Conservation (phyloP, 1,284 basidiomycete genomes). For the Lentinus polychrous region DNA sequence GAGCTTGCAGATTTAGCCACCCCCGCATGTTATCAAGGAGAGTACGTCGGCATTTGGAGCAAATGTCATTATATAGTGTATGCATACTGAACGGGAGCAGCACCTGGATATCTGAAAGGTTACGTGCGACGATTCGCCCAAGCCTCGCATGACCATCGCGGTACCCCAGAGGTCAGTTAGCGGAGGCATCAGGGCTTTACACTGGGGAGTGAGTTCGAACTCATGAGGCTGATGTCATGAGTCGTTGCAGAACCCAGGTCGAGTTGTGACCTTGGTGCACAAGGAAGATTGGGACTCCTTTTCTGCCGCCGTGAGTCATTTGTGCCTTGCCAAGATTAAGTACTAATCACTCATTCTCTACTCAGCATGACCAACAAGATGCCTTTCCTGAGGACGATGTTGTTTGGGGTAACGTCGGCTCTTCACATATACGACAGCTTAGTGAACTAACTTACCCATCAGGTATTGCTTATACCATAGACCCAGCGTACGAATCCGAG, state of each 20-base stretch:
- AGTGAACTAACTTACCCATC: neutral
- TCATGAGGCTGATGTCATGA: slow-evolving; percentile 1
- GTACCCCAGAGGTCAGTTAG: slow-evolving; percentile 61
- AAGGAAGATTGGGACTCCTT: slow-evolving; percentile 77
- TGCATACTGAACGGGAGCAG: slow-evolving; percentile 26
- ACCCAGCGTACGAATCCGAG: slow-evolving; percentile 63
- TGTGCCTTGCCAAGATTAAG: neutral
- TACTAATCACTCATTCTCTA: neutral
- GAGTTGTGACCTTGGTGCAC: slow-evolving; percentile 86
- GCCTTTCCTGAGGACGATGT: slow-evolving; percentile 71
- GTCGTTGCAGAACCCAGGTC: slow-evolving; percentile 54
- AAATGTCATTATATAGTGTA: neutral
- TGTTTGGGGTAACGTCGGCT: slow-evolving; percentile 64
- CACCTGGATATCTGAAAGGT: slow-evolving; percentile 77
- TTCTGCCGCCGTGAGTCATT: slow-evolving; percentile 46
- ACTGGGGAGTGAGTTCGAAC: no score
- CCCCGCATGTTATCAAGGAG: slow-evolving; percentile 58
- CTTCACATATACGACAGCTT: neutral
- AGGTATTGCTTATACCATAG: slow-evolving; percentile 82
- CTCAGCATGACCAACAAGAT: slow-evolving; percentile 37
- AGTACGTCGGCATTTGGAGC: slow-evolving; percentile 29
- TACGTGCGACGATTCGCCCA: slow-evolving; percentile 85
- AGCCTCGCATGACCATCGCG: slow-evolving; percentile 81
- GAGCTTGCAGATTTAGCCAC: slow-evolving; percentile 42
- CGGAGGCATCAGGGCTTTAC: neutral